phyloP scores from a whole-genome alignment of 2,329 filamentous ascomycete species.

The Phialophora verrucosa region DNA sequence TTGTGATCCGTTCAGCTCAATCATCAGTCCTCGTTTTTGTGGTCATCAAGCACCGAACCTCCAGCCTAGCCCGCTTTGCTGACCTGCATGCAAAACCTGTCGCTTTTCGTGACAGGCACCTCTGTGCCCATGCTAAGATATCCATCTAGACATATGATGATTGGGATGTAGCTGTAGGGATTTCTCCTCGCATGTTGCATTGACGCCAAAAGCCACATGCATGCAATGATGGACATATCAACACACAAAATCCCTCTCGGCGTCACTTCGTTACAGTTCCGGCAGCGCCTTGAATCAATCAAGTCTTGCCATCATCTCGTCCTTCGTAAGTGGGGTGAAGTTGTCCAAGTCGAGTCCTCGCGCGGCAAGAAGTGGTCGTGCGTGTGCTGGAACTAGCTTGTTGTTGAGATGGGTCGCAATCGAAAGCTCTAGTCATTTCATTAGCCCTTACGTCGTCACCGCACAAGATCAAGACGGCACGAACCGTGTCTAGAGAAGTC shows the following conservation, averaged over 20 bases:
- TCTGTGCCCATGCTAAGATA: slow-evolving; percentile 30
- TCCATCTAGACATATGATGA: slow-evolving; percentile 41
- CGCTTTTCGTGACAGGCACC: slow-evolving; percentile 31
- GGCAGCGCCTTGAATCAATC: slow-evolving; percentile 68
- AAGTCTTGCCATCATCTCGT: slow-evolving; percentile 96
- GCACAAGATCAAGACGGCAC: slow-evolving; percentile 43
- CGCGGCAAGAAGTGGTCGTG: slow-evolving; percentile 73
- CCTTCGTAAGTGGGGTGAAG: slow-evolving; percentile 86
- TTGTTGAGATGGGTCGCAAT: slow-evolving; percentile 87
- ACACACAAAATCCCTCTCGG: slow-evolving; percentile 46
- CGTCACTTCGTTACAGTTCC: slow-evolving; percentile 46
- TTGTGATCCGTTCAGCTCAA: slow-evolving; percentile 32
- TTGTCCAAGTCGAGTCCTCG: slow-evolving; percentile 91
- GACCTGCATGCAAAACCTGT: slow-evolving; percentile 31
- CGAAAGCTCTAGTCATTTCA: slow-evolving; percentile 75
- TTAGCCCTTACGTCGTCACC: slow-evolving; percentile 15
- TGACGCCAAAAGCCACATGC: slow-evolving; percentile 31
- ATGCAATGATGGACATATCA: slow-evolving; percentile 36
- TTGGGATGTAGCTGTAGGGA: slow-evolving; percentile 40
- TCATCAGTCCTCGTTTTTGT: slow-evolving; percentile 27
- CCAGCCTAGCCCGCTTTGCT: slow-evolving; percentile 28
- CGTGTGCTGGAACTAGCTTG: slow-evolving; percentile 83
- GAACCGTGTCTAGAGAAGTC: slow-evolving; percentile 93
- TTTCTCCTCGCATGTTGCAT: slow-evolving; percentile 26
- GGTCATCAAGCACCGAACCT: slow-evolving; percentile 24